Percentiles rank a stretch among this genome's conserved stretches.
Conservation (phyloP, 108 stramenopile genomes). For the Skeletonema potamos region DNA sequence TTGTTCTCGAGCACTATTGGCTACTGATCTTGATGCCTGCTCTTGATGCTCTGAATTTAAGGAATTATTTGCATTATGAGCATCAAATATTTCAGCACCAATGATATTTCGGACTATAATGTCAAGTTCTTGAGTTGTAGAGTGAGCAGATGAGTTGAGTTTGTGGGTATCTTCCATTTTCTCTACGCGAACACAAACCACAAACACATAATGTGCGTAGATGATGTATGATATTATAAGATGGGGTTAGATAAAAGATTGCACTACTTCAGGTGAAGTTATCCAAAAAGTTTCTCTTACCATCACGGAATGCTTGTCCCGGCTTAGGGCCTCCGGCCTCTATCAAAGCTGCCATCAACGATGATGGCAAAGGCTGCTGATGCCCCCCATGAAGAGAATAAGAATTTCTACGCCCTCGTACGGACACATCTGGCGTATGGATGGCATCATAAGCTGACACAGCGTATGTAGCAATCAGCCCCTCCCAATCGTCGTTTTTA, state of each 20-base stretch:
- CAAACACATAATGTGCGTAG: neutral
- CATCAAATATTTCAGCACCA: conserved; percentile 19
- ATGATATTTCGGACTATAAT: conserved; percentile 24
- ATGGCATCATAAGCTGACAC: conserved; percentile 32
- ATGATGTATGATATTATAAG: too few relatives aligned
- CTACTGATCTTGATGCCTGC: neutral
- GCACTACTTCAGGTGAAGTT: neutral
- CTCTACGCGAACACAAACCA: conserved; percentile 14
- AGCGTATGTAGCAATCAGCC: conserved; percentile 58
- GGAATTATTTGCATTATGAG: neutral
- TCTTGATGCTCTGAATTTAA: neutral
- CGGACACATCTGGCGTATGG: conserved; percentile 29
- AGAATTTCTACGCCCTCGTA: neutral
- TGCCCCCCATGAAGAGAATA: neutral
- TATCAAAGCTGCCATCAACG: conserved; percentile 3
- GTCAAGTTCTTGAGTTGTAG: conserved; percentile 20
- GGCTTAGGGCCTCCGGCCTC: neutral
- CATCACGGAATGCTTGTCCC: conserved; percentile 17
- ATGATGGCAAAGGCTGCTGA: neutral
- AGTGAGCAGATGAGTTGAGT: neutral
- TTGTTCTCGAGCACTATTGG: conserved; percentile 7
- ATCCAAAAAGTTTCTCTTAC: conserved; percentile 7
- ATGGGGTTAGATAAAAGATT: neutral
- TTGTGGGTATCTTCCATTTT: conserved; percentile 26
- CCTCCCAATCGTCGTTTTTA: conserved; percentile 54